Evolutionary conservation across 495 filamentous ascomycete species (phyloP), one percentile per base, ranked within the genome.

Genomic region (Hypoxylon subgilvum): DNA sequence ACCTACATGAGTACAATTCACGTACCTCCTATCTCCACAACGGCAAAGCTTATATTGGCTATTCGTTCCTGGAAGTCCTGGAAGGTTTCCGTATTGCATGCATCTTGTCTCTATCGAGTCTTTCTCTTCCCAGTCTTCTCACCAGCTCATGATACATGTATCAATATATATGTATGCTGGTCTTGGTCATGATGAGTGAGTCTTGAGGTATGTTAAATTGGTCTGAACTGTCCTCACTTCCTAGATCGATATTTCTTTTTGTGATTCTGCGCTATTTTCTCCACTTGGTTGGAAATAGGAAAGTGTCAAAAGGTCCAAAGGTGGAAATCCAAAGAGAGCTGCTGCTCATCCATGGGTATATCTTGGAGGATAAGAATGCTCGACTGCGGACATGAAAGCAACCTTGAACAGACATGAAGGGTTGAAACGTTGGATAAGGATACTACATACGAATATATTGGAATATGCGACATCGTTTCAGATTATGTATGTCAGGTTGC

Each of bases 401-500:
- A 18, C 10, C 21, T 34, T 43, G 25, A 49, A 40, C 43, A 12
- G n/a, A n/a, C 31, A 18, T 48, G 40, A 30, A 51, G 42, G n/a
- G n/a, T n/a, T 45, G 19, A 41, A 56, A 52, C 19, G 25, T 50
- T 39, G 14, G 27, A 54, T 52, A n/a, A n/a, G n/a, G n/a, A n/a
- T n/a, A n/a, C n/a, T n/a, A n/a, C n/a, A n/a, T n/a, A 49, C 39
- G 13, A 48, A 57, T 43, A 43, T 32, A 40, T 52, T 25, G 42
- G 19, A 52, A 38, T 54, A 56, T 55, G 45, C 61, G 30, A 25
- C 14, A 30, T 34, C 21, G 61, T 65, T 65, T 65, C 61, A 55
- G 56, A 51, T 46, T 65, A 55, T 65, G 61, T 51, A 50, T 52
- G 50, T 51, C 25, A 23, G n/a, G n/a, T n/a, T n/a, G n/a, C n/a